Base-by-base conservation (phyloP, 192 early-diverging fungal genomes). In the Lobosporangium transversale region DNA sequence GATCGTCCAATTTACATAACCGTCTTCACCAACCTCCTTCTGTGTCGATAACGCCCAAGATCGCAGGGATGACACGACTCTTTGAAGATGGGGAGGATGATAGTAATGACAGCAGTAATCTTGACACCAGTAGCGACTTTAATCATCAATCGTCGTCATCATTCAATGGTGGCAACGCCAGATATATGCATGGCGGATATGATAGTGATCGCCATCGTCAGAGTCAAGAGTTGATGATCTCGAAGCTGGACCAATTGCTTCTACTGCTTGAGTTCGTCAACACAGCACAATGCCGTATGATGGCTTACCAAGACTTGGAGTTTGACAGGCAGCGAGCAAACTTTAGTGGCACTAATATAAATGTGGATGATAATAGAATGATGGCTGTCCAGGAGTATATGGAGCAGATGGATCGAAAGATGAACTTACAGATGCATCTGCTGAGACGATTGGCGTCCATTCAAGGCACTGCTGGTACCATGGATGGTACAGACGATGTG, bases 281-380 rank as follows among this genome's bases (percentile, higher is more conserved):
- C 48, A 76, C 73, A 1, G 73, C 73, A 1, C 73, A 76, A 31
- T 76, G 73, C 48, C 63, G 73, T 9, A 76, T 76, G 63, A 76
- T 76, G 73, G 73, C 73, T 1, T 76, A 76, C 18, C 73, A 76
- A 35, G 73, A 76, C 23, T 30, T 67, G 10, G 57, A 76, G 44
- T 67, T 55, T 32, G 73, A 76, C 45, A 61, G 62, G 20, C 47
- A 23, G 18, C 12, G 30, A 14, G 20, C 14, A 40, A 14, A 14
- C 14, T 7, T 7, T 40, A 40, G 37, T 14, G 37, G 37, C 37
- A 14, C 8, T 7, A 14, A 7, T 14, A 40, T 40, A 7, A 67
- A 57, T 52, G 66, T 90, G 78, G 37, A 89, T 84, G 37, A 88
- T 84, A 26, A 83, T 71, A 36, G 84, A 68, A 33, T 89, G 88